Percentiles rank a stretch among this genome's conserved stretches.
Evolutionary conservation across 2,329 filamentous ascomycete species (phyloP).

Genomic region (Alternaria dauci): DNA sequence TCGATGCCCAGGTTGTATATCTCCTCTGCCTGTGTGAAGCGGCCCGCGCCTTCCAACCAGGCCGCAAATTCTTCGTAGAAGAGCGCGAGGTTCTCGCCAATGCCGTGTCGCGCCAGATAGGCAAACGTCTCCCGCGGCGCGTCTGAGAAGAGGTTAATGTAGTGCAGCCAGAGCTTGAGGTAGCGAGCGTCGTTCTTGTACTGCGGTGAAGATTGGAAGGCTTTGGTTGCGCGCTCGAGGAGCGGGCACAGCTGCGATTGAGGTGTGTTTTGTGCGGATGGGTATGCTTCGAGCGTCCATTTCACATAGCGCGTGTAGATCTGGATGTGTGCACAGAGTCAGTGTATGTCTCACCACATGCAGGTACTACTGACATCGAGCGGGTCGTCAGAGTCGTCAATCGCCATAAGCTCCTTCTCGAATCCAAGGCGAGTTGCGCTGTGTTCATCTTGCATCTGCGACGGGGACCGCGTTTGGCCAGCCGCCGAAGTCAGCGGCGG

Average conservation of each 20-base stretch:
- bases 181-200: conserved; percentile 97
- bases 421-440: conserved; percentile 82
- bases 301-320: conserved; percentile 97
- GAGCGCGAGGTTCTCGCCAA: conserved; percentile 85
- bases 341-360: background rate
- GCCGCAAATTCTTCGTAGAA: conserved; percentile 98
- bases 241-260: conserved; percentile 89
- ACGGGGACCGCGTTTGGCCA: conserved; percentile 60
- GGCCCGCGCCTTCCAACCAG: conserved; percentile 84
- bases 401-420: conserved; percentile 79
- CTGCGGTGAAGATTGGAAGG: conserved; percentile 82
- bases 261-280: conserved; percentile 88
- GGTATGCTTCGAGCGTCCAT: conserved; percentile 96
- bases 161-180: conserved; percentile 90
- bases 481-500: conserved; percentile 62
- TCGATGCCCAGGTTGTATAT: conserved; percentile 92
- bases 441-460: conserved; percentile 78
- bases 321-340: conserved; percentile 45
- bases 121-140: conserved; percentile 92
- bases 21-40: conserved; percentile 92
- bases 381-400: conserved; percentile 90
- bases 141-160: conserved; percentile 92
- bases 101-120: conserved; percentile 85
- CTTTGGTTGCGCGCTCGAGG: conserved; percentile 90
- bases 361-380: conserved; percentile 68